These are phyloP conservation scores for Hypoxylon intermedium DNA, from an alignment of 495 filamentous ascomycete species.

Conservation along the genomic window DNA sequence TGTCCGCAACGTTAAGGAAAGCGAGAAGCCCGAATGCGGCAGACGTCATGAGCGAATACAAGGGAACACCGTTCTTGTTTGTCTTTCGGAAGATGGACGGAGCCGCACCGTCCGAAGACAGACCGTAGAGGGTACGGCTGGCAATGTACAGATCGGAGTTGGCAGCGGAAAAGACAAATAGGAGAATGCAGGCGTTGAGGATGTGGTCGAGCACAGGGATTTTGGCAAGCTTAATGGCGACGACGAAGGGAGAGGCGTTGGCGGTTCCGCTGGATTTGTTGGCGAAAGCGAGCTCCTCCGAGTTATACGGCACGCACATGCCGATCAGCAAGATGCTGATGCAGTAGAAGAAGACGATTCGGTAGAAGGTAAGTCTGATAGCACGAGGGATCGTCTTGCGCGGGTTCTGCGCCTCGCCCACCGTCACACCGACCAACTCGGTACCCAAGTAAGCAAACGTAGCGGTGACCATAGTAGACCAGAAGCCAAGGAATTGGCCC, in stretches of 20 bases:
- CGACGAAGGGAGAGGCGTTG: constrained; percentile 71
- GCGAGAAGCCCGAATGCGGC: constrained; percentile 73
- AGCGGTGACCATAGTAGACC: constrained; percentile 77
- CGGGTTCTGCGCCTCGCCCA: constrained; percentile 80
- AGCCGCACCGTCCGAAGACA: constrained; percentile 78
- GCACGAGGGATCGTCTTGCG: constrained; percentile 75
- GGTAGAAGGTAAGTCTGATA: constrained; percentile 74
- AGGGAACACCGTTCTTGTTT: constrained; percentile 77
- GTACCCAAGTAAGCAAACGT: constrained; percentile 87
- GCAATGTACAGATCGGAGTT: constrained; percentile 86
- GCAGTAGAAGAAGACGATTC: constrained; percentile 79
- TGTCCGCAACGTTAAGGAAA: constrained; percentile 77
- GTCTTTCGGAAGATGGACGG: constrained; percentile 74
- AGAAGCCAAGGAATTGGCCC: constrained; percentile 75
- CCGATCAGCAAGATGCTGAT: constrained; percentile 74
- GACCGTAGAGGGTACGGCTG: constrained; percentile 78
- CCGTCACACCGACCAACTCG: constrained; percentile 82
- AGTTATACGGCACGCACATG: constrained; percentile 68
- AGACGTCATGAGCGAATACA: constrained; percentile 68
- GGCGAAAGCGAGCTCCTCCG: constrained; percentile 63
- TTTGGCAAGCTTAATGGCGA: constrained; percentile 66
- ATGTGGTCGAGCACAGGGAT: constrained; percentile 72
- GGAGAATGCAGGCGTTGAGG: constrained; percentile 80
- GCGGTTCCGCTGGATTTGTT: constrained; percentile 57
- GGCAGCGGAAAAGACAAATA: constrained; percentile 80